Evolutionary conservation across 805 yeast genomes (phyloP), one percentile per base, ranked within the genome.

Genomic region (Metschnikowia bowlesiae): DNA sequence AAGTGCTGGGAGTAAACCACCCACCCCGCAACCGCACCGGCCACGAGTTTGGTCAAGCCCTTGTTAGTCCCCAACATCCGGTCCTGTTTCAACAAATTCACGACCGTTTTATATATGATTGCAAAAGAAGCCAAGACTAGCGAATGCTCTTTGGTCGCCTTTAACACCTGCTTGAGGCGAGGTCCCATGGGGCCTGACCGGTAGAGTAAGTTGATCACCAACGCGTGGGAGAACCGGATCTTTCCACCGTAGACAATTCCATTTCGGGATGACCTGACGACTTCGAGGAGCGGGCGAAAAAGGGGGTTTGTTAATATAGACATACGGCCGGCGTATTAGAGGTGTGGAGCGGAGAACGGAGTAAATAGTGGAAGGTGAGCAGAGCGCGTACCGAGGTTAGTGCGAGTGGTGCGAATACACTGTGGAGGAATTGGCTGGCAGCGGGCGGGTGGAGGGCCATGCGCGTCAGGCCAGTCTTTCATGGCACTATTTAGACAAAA

Each of bases 211-310:
- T 80, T 78, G 65, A 83, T 82, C 42, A 83, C 88, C 44, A 83
- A 61, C 0, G 87, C 83, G 64, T 83, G 88, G 44, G 83, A 77
- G 59, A 83, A 82, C 45, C 88, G 68, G 37, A 83, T 66, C 56
- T 79, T 75, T 3, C 83, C 84, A 2, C 88, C 88, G 53, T 83
- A 83, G 6, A 80, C 81, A 6, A 78, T 67, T 16, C 84, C 83
- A 54, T 73, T 73, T 44, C 77, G 59, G 1, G 76, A 68, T 11
- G 75, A 66, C 53, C 70, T 63, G 33, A 69, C 31, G 39, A 65
- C 52, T 48, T 71, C 77, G 42, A 73, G 59, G 22, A 74, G 49
- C 69, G 59, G 60, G 46, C 66, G 59, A 51, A 57, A 62, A 36
- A 58, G 44, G 4, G 67, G 65, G 51, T 62, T 57, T 44, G 56